Percentiles rank a stretch among this genome's conserved stretches.
Conservation (phyloP, 305 asterid genomes). For the Fraxinus sp. region DNA sequence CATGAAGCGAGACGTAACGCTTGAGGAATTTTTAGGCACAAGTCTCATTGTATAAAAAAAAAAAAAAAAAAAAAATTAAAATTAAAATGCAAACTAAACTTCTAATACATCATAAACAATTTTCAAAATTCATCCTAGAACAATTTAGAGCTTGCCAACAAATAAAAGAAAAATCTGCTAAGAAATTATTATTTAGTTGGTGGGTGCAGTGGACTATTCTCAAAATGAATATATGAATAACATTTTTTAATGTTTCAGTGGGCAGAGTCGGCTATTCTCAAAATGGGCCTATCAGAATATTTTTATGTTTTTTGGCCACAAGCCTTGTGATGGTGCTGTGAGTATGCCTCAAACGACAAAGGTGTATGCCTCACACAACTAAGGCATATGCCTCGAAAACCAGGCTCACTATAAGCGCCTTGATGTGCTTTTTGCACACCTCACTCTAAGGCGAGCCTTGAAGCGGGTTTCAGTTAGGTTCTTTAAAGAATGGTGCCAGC, state of each 20-base stretch:
- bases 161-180: neutral
- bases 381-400: neutral
- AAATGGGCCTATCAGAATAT: neutral
- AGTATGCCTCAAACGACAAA: neutral
- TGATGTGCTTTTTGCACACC: neutral
- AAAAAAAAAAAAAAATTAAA: neutral
- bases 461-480: neutral
- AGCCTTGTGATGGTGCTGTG: neutral
- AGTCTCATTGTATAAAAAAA: neutral
- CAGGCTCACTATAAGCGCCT: neutral
- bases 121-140: neutral
- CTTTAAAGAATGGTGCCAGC: neutral
- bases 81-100: neutral
- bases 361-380: neutral
- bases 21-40: neutral
- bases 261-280: neutral
- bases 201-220: neutral
- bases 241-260: neutral
- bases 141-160: neutral
- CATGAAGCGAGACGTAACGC: neutral
- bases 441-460: neutral
- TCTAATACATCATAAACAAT: neutral
- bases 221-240: neutral
- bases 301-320: neutral
- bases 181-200: neutral